Conservation (phyloP, 768 basidiomycete genomes). For the Leccinellum albellum region DNA sequence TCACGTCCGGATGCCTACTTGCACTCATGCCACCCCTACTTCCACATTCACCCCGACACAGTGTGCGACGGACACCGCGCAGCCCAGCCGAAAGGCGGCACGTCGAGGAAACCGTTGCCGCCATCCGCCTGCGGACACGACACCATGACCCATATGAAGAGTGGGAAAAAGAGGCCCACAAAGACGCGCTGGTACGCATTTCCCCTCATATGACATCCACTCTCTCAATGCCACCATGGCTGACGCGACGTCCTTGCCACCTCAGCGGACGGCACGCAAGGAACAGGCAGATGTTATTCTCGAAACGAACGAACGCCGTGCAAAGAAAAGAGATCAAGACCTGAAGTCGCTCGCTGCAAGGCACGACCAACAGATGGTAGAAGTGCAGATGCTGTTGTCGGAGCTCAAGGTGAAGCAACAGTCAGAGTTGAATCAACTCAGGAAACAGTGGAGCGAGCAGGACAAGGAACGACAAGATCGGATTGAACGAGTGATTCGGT, state of each 20-base stretch:
- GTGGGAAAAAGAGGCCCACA: slow-evolving; percentile 45
- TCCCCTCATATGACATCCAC: neutral
- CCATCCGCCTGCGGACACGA: slow-evolving; percentile 41
- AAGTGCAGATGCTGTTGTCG: slow-evolving; percentile 47
- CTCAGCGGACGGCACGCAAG: slow-evolving; percentile 39
- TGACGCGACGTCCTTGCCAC: neutral
- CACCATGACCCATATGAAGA: slow-evolving; percentile 49
- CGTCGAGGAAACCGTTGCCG: slow-evolving; percentile 44
- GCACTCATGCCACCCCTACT: neutral
- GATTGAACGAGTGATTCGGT: slow-evolving; percentile 58
- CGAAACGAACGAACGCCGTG: slow-evolving; percentile 16
- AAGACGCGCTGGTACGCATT: slow-evolving; percentile 43
- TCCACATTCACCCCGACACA: slow-evolving; percentile 3
- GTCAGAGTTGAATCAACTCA: slow-evolving; percentile 43
- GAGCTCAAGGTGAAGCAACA: slow-evolving; percentile 42
- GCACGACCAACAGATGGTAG: slow-evolving; percentile 49
- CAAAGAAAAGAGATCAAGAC: slow-evolving; percentile 8
- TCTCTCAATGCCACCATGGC: neutral
- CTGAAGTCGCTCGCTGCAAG: slow-evolving; percentile 34
- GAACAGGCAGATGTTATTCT: slow-evolving; percentile 21
- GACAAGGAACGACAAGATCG: slow-evolving; percentile 48
- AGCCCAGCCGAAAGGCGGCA: slow-evolving; percentile 32
- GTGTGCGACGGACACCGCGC: slow-evolving; percentile 18
- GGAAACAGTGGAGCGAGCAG: slow-evolving; percentile 43
- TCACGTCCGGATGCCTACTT: neutral